Base-by-base conservation (phyloP, 78 protist species). In the Salpingoeca rosetta region DNA sequence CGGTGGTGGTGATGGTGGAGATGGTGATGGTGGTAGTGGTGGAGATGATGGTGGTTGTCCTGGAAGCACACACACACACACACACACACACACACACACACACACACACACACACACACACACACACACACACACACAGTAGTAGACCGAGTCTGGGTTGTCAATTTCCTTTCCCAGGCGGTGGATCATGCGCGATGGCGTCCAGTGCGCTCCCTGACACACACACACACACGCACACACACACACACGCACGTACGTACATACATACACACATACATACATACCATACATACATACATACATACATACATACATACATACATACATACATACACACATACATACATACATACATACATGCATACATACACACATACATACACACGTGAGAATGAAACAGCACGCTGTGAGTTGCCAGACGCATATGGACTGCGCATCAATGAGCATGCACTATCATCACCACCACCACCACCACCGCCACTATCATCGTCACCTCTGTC, bases 61-160 rank as follows among this genome's bases (percentile, higher is more conserved):
- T 57, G 36, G 80, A 1, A 43, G n/a, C 2, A 24, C 11, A 57
- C 12, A 22, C 25, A 74, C 25, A 74, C 25, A 74, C 10, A 35
- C 12, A 22, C 28, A 12, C 76, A 72, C 38, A 35, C 12, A 72
- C 25, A 35, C 38, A 72, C 38, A 12, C 38, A 72, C 41, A 31
- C 17, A 35, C 81, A 0, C 38, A 41, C 7, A 36, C n/a, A 44
- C 2, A 38, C 41, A 26, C n/a, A n/a, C n/a, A n/a, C n/a, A n/a
- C n/a, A n/a, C n/a, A n/a, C n/a, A n/a, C n/a, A n/a, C n/a, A n/a
- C 65, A 36, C 37, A 96, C 94, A 99, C 99, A 98, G 89, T 97
- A 96, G 93, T 88, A 95, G 57, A 99, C 92, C 0, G 97, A 91
- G 39, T 88, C 88, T 37, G 56, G 89, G 88, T 98, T 65, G 43